Percentiles rank a stretch among this genome's conserved stretches.
phyloP scores from a whole-genome alignment of 2,329 filamentous ascomycete genomes.

The Penicillium psychrosexuale region DNA sequence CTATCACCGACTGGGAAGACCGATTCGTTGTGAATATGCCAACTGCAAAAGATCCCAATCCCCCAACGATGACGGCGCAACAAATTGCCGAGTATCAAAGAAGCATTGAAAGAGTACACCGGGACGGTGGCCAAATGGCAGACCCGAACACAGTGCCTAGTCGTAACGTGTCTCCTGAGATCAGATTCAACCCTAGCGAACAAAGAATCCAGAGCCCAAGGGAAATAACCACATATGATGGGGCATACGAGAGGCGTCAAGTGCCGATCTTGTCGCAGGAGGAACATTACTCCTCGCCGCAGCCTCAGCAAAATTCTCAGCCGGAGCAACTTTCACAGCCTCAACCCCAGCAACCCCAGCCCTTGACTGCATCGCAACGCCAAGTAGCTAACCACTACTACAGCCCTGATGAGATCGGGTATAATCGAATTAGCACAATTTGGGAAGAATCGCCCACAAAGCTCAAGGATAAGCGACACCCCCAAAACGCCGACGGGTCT shows the following conservation, averaged over 20 bases:
- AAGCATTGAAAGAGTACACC: constrained; percentile 34
- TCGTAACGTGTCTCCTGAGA: constrained; percentile 29
- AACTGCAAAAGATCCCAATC: constrained; percentile 42
- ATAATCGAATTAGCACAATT: constrained; percentile 36
- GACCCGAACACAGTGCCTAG: constrained; percentile 33
- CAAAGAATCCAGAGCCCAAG: constrained; percentile 14
- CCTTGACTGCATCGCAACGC: background rate
- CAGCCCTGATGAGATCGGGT: constrained; percentile 40
- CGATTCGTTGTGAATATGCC: constrained; percentile 46
- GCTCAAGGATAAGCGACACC: constrained; percentile 19
- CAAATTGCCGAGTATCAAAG: constrained; percentile 42
- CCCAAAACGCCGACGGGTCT: constrained; percentile 32
- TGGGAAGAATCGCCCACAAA: constrained; percentile 32
- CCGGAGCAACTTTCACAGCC: background rate
- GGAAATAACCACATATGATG: constrained; percentile 12
- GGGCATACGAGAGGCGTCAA: constrained; percentile 19
- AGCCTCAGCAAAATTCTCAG: background rate
- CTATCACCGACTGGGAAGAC: constrained; percentile 39
- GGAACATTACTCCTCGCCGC: background rate
- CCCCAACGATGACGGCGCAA: constrained; percentile 38
- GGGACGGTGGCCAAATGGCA: constrained; percentile 29
- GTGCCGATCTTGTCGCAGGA: background rate
- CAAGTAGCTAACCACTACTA: constrained; percentile 31
- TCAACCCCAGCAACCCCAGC: constrained; percentile 5
- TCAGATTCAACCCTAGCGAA: constrained; percentile 29